Percentiles rank a stretch among this genome's conserved stretches.
Evolutionary conservation across 2,329 filamentous ascomycete genomes (phyloP).

Genomic region (Graphilbum fragrans): DNA sequence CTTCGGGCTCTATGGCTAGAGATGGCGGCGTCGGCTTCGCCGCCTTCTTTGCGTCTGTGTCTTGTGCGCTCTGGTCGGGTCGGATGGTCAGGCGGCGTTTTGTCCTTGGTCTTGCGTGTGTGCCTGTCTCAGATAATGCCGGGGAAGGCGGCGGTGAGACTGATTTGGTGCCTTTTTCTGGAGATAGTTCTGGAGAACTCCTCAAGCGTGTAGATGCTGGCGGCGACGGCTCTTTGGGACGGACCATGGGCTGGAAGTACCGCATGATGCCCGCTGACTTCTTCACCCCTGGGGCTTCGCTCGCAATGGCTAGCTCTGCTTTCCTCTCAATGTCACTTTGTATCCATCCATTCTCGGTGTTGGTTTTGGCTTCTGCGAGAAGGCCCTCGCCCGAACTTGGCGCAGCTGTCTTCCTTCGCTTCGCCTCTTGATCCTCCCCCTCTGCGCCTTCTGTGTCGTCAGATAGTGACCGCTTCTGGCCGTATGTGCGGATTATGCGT

Average conservation of each 20-base stretch:
- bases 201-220: too few species aligned
- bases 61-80: too few species aligned
- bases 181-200: too few species aligned
- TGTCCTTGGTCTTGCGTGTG: too few species aligned
- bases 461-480: constrained; percentile 8
- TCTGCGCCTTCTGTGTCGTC: not conserved
- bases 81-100: constrained; percentile 11
- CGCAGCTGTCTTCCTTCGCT: not conserved
- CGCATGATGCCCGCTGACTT: constrained; percentile 8
- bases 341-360: not conserved
- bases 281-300: not conserved
- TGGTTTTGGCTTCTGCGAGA: not conserved
- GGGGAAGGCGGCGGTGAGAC: too few species aligned
- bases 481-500: constrained; percentile 9
- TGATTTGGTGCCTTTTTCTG: too few species aligned
- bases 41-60: too few species aligned
- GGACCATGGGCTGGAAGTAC: constrained; percentile 10
- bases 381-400: too few species aligned
- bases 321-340: not conserved
- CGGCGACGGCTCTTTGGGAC: too few species aligned
- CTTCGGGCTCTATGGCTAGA: not conserved
- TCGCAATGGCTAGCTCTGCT: too few species aligned
- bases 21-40: not conserved
- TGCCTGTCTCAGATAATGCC: too few species aligned
- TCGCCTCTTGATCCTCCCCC: not conserved